phyloP scores from a whole-genome alignment of 2,329 filamentous ascomycete genomes.

The Ceratocystiopsis minuta region DNA sequence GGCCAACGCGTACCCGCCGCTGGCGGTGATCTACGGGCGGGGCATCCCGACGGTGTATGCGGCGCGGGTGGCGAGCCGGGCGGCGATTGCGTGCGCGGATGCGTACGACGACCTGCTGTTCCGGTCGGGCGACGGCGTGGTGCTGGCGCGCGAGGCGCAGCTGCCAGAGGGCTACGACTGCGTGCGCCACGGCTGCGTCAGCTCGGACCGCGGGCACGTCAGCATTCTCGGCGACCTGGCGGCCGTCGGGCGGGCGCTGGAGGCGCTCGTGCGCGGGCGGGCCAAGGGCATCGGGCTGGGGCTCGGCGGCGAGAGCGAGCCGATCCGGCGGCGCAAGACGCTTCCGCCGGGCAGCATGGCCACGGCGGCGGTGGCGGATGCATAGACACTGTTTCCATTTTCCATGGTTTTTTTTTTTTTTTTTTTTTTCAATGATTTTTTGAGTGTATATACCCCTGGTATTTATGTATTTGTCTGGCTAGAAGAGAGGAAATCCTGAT shows the following conservation, averaged over 20 bases:
- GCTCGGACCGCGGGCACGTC: constrained; percentile 72
- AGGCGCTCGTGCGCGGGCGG: constrained; percentile 48
- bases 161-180: constrained; percentile 61
- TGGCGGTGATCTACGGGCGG: constrained; percentile 73
- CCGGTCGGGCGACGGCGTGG: constrained; percentile 75
- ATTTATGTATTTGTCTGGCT: too few relatives aligned
- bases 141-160: constrained; percentile 72
- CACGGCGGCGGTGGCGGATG: background rate
- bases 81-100: constrained; percentile 58
- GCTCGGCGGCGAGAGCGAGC: background rate
- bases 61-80: constrained; percentile 52
- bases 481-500: too few relatives aligned
- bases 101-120: constrained; percentile 79
- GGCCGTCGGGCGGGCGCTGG: constrained; percentile 57
- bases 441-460: too few relatives aligned
- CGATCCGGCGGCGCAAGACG: too few relatives aligned
- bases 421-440: too few relatives aligned
- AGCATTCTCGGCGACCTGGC: constrained; percentile 72
- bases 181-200: constrained; percentile 55
- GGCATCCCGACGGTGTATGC: constrained; percentile 71
- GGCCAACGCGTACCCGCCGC: constrained; percentile 63
- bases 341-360: background rate
- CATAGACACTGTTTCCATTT: background rate
- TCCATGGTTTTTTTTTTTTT: background rate
- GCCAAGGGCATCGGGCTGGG: constrained; percentile 56